A percentile compares a stretch with the other conserved stretches of the same genome.
These are phyloP conservation scores for Margaritispora aquatica DNA, from an alignment of 495 filamentous ascomycete genomes.

Conservation along the genomic window DNA sequence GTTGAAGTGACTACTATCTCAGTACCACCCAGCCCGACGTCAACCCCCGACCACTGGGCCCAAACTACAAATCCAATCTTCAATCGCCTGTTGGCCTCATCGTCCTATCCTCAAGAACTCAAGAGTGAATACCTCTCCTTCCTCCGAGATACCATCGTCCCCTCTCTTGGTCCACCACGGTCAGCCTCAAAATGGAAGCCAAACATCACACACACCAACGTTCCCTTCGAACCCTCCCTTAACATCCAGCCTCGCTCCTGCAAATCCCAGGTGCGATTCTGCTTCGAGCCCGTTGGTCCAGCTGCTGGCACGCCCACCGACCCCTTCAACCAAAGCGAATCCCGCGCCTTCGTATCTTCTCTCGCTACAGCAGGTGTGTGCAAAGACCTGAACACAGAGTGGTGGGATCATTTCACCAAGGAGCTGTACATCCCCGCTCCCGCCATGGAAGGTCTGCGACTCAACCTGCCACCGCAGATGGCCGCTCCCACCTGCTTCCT, in stretches of 20 bases:
- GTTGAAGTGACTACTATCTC: neutral
- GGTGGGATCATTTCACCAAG: neutral
- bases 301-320: neutral
- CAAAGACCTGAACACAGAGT: neutral
- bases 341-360: neutral
- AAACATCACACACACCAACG: neutral
- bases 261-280: neutral
- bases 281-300: conserved; percentile 2
- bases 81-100: neutral
- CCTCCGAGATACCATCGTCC: neutral
- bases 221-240: neutral
- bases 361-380: neutral
- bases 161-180: neutral
- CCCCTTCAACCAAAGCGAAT: neutral
- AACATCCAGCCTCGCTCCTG: neutral
- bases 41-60: neutral
- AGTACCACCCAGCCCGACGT: neutral
- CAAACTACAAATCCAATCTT: neutral
- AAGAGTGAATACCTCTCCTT: neutral
- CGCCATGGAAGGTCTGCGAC: neutral
- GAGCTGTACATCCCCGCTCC: neutral
- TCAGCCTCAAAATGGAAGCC: neutral
- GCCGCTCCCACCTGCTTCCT: conserved; percentile 1
- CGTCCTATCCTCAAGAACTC: neutral
- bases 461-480: neutral